phyloP scores from a whole-genome alignment of 2,329 filamentous ascomycete genomes.

The Microascus cirrosus region DNA sequence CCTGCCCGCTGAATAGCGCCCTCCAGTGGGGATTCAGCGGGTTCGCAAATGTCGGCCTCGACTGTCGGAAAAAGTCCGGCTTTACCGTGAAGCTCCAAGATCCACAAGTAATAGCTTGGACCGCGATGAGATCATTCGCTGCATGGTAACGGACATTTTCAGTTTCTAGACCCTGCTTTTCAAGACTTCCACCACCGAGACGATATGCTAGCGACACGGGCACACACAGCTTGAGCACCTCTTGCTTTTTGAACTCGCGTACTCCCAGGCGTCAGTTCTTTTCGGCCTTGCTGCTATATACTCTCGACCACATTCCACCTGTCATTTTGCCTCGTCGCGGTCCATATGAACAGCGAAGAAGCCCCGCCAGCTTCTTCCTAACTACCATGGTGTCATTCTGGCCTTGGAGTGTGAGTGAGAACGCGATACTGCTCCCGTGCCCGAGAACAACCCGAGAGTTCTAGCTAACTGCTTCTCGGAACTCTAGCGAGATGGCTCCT shows the following conservation, averaged over 20 bases:
- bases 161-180: not conserved
- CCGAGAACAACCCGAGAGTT: not conserved
- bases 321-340: not conserved
- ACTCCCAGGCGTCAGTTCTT: not conserved
- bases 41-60: not conserved
- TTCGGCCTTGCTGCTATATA: not conserved
- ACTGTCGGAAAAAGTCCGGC: not conserved
- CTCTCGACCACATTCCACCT: not conserved
- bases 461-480: constrained; percentile 6
- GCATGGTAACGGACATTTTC: not conserved
- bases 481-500: constrained; percentile 61
- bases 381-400: constrained; percentile 69
- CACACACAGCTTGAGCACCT: too few species aligned
- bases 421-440: not conserved
- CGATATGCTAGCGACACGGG: not conserved
- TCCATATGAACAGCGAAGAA: not conserved
- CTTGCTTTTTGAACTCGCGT: not conserved
- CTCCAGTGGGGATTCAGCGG: too few species aligned
- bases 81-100: not conserved
- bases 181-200: not conserved
- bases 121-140: not conserved
- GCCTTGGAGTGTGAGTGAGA: constrained; percentile 62
- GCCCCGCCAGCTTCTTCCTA: not conserved
- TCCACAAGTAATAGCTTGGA: not conserved
- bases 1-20: too few species aligned